Evolutionary conservation across 305 asterid species (phyloP), one percentile per base, ranked within the genome.

Genomic region (Euphrasia arctica): DNA sequence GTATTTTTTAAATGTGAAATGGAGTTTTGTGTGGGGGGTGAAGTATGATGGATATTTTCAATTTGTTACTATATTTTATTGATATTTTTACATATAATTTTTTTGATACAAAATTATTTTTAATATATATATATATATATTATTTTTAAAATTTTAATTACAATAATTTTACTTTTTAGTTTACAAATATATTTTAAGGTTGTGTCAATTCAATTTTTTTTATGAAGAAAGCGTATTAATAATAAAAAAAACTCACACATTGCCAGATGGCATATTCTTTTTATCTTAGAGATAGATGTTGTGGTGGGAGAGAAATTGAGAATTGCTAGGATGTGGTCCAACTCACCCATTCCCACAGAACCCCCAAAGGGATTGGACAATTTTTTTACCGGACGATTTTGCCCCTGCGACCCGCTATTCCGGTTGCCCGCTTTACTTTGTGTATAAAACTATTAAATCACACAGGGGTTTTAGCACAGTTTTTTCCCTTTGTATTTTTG

Each of bases 381-480:
- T 9, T n/a, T 39, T 39, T 47, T 39, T 1, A 67, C 51, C 58
- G 74, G 81, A 76, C 76, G 4, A 48, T 58, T 64, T 61, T 74
- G 50, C 77, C 80, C 85, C 73, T 60, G 9, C 12, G 1, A 72
- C 70, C 74, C 29, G 63, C 49, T 65, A 5, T 49, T 4, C 62
- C 68, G 61, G 73, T 63, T 65, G 28, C 27, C 32, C 9, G n/a
- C 32, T 64, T 56, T 36, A 27, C 34, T 5, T 25, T 1, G 18
- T 15, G 75, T 69, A 66, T 74, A 69, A 66, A 60, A 74, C 60
- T 52, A 67, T 51, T 41, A 36, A 73, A 54, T 66, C 66, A 6
- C 47, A 72, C 13, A 61, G 77, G 83, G 88, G 82, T 77, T 82
- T 85, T 74, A 78, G 85, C 77, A 69, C 64, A 56, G 56, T 45